Percentiles rank a stretch among this genome's conserved stretches.
phyloP scores from a whole-genome alignment of 768 basidiomycete genomes.

The Plicaturopsis crispa region DNA sequence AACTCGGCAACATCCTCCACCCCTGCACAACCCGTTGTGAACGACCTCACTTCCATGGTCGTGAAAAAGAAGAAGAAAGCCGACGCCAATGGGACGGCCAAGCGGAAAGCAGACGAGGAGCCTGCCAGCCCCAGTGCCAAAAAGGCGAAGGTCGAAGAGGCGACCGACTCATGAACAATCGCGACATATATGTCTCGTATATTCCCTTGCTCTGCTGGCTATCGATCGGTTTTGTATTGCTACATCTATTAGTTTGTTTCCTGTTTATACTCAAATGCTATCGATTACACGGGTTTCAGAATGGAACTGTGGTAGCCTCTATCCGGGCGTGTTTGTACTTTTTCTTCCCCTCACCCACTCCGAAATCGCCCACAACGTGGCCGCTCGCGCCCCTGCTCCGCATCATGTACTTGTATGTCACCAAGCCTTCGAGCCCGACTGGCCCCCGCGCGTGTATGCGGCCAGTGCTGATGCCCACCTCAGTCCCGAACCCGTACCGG shows the following conservation, averaged over 20 bases:
- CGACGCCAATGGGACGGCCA: constrained; percentile 24
- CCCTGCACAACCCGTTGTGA: constrained; percentile 40
- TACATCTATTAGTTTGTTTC: too few species aligned
- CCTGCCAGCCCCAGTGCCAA: constrained; percentile 48
- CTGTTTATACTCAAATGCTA: too few species aligned
- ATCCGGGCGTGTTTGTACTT: constrained; percentile 60
- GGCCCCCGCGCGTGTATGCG: constrained; percentile 95
- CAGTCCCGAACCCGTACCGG: constrained; percentile 94
- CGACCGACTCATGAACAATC: not conserved
- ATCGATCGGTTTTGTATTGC: too few species aligned
- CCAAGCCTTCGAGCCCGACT: constrained; percentile 88
- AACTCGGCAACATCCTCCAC: constrained; percentile 25
- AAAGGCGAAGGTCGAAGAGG: constrained; percentile 51
- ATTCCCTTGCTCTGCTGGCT: too few species aligned
- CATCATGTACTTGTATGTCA: constrained; percentile 95
- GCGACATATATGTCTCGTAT: too few species aligned
- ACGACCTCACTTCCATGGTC: constrained; percentile 80
- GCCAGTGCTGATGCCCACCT: constrained; percentile 96
- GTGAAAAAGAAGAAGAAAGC: constrained; percentile 78
- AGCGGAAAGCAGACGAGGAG: constrained; percentile 68
- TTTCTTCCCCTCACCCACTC: constrained; percentile 59
- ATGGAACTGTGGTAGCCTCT: constrained; percentile 35
- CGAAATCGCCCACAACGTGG: constrained; percentile 86
- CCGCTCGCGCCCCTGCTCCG: constrained; percentile 66
- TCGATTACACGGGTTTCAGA: too few species aligned